Conservation (phyloP, 202 grass and related monocot species). For the Hordeum pubiflorum region DNA sequence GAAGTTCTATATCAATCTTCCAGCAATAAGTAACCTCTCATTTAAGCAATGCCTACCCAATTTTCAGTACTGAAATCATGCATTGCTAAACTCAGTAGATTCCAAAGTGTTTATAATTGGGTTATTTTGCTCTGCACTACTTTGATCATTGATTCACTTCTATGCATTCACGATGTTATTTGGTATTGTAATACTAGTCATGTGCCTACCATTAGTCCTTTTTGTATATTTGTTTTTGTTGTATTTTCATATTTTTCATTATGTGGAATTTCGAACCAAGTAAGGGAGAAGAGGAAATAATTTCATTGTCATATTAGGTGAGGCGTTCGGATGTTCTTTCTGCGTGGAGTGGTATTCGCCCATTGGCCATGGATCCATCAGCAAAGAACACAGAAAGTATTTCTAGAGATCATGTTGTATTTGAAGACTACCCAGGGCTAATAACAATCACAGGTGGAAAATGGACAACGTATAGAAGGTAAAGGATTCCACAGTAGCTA, state of each 20-base stretch:
- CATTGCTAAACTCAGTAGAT: neutral
- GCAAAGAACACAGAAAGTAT: conserved; percentile 94
- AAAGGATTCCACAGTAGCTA: neutral
- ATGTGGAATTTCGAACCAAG: neutral
- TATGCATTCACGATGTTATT: neutral
- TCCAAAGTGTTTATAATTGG: neutral
- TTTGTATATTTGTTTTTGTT: neutral
- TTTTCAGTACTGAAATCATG: neutral
- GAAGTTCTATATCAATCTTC: conserved; percentile 1
- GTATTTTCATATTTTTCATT: neutral
- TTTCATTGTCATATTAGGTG: conserved; percentile 38
- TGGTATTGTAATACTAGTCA: neutral
- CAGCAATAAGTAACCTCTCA: neutral
- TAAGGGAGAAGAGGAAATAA: neutral
- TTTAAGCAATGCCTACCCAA: neutral
- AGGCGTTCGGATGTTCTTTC: conserved; percentile 97
- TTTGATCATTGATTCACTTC: neutral
- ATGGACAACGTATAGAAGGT: conserved; percentile 99
- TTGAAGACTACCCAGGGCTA: conserved; percentile 80
- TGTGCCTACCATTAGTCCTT: neutral
- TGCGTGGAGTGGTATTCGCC: conserved; percentile 92
- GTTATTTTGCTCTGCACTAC: neutral
- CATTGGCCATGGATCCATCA: conserved; percentile 77
- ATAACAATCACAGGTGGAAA: conserved; percentile 98
- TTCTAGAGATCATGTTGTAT: conserved; percentile 94